These are phyloP conservation scores for Trichoderma sp. DNA, from an alignment of 2,329 filamentous ascomycete genomes.

Conservation along the genomic window DNA sequence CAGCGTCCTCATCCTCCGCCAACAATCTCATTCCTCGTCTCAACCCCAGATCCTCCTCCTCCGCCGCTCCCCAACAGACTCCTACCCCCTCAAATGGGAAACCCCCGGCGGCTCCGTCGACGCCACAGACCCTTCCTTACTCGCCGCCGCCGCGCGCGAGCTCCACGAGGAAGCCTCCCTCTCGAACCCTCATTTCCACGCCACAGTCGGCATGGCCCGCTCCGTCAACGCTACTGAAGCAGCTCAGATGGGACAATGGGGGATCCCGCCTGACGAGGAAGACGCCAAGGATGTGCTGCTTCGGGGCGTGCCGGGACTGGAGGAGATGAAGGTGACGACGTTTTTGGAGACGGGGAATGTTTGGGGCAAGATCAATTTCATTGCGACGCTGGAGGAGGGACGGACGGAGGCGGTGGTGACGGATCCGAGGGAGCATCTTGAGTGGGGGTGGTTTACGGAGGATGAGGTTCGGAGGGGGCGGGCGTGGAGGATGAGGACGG, in stretches of 20 bases:
- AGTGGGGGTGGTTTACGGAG: constrained; percentile 45
- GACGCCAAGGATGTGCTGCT: constrained; percentile 5
- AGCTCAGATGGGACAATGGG: background rate
- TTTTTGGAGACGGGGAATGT: constrained; percentile 34
- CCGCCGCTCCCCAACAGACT: constrained; percentile 31
- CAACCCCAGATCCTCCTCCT: constrained; percentile 25
- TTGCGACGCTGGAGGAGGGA: constrained; percentile 37
- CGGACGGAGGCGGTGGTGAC: constrained; percentile 33
- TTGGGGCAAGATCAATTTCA: constrained; percentile 39
- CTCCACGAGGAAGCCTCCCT: constrained; percentile 52
- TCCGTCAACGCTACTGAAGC: accelerated
- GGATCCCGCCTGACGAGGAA: constrained; percentile 27
- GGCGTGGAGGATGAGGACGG: background rate
- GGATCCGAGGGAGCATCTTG: constrained; percentile 44
- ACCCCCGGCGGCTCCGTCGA: constrained; percentile 36
- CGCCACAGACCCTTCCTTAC: constrained; percentile 48
- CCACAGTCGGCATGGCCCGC: constrained; percentile 30
- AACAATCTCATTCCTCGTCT: background rate
- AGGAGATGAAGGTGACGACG: constrained; percentile 32
- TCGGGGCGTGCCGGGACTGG: no score
- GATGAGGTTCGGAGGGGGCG: constrained; percentile 38
- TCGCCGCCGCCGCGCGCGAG: constrained; percentile 49
- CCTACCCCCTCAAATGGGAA: constrained; percentile 33
- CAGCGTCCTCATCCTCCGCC: constrained; percentile 31
- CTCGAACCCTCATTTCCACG: constrained; percentile 35